Evolutionary conservation across 1,139 yeast species (phyloP), one percentile per base, ranked within the genome.

Genomic region (Lodderomyces parapsilosis): DNA sequence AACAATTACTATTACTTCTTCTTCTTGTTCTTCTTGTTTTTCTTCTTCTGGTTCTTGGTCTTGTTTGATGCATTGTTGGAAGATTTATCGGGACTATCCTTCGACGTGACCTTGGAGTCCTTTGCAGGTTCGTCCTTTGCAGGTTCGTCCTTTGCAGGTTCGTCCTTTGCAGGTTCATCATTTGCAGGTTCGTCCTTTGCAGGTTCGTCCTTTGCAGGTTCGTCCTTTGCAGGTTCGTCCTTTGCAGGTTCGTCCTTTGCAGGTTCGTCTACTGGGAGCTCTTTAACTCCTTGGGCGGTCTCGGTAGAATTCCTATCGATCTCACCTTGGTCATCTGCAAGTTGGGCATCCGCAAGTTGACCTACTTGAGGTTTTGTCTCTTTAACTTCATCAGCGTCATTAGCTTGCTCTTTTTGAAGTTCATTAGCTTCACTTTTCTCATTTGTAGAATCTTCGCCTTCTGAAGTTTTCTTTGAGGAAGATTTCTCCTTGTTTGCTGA

Each of bases 11-110:
- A 45, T 20, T 39, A 34, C 30, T 37, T 43, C 40, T 43, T 43
- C 14, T 42, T 49, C 40, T 38, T 41, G 14, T 47, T 48, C 41
- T 41, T 40, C 38, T 48, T 43, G 22, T 38, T 46, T 47, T 40
- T 46, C 30, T 45, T 47, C 40, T 30, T 36, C 15, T 27, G 31
- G 28, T 41, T 42, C 39, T 37, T 53, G 47, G 39, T 47, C 45
- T 36, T 36, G 41, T 18, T 30, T 13, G 38, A 13, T 24, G 40
- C 8, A 23, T 32, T 43, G 23, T 53, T 25, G 2, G 19, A n/a
- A 18, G 15, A 6, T 11, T 32, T 32, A 3, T 15, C 23, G n/a
- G n/a, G n/a, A n/a, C n/a, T n/a, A n/a, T n/a, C n/a, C n/a, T n/a
- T n/a, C n/a, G n/a, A n/a, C n/a, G n/a, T n/a, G n/a, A n/a, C n/a